Evolutionary conservation across 129 eudicot species (phyloP).

Genomic region (Sambucus nigra): DNA sequence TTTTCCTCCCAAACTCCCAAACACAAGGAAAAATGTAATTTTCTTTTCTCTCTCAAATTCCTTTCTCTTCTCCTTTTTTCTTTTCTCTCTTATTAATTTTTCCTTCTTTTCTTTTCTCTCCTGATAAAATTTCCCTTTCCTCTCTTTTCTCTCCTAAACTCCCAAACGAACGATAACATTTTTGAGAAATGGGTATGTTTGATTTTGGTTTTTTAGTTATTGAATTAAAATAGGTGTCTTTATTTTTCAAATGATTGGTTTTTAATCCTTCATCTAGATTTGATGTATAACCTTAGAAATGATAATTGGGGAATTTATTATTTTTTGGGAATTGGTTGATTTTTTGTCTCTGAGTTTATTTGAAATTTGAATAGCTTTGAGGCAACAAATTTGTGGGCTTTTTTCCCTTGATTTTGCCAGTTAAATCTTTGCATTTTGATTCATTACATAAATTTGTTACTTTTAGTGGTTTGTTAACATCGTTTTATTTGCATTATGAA

Average conservation of each 20-base stretch:
- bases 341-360: neutral
- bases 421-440: neutral
- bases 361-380: neutral
- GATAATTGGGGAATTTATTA: neutral
- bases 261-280: neutral
- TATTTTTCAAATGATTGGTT: neutral
- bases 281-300: conserved; percentile 11
- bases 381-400: neutral
- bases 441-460: neutral
- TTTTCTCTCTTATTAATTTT: no score
- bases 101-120: no score
- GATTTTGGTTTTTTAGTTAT: conserved; percentile 4
- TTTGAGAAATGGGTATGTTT: neutral
- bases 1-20: no score
- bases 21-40: no score
- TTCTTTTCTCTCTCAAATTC: no score
- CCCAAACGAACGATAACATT: no score
- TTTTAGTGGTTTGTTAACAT: neutral
- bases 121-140: no score
- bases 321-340: neutral
- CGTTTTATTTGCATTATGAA: no score
- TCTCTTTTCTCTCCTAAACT: no score
- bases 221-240: conserved; percentile 5
- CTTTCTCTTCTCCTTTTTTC: no score
- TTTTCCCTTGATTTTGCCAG: neutral